phyloP scores from a whole-genome alignment of 2,329 filamentous ascomycete species.

The Fusarium xylarioides region DNA sequence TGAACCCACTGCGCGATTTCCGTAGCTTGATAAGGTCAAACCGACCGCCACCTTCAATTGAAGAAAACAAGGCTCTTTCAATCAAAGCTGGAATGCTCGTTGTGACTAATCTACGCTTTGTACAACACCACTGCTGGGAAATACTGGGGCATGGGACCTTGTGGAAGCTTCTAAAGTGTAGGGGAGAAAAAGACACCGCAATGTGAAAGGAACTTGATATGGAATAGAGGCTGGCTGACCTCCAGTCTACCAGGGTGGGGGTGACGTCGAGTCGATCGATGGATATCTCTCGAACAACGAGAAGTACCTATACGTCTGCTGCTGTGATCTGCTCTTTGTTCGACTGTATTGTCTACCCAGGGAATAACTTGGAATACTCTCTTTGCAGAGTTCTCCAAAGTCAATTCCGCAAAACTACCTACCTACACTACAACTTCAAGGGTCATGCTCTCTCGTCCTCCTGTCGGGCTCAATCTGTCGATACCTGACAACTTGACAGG shows the following conservation, averaged over 20 bases:
- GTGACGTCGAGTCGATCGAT: conserved; percentile 42
- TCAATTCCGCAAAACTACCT: neutral
- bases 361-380: neutral
- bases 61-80: no score
- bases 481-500: conserved; percentile 35
- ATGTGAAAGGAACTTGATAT: conserved; percentile 28
- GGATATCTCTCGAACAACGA: neutral
- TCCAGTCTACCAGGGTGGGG: conserved; percentile 11
- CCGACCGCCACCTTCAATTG: no score
- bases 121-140: conserved; percentile 21
- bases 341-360: neutral
- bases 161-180: conserved; percentile 46
- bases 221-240: conserved; percentile 21
- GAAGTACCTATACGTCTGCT: conserved; percentile 8
- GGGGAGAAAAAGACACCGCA: neutral
- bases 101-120: no score
- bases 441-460: conserved; percentile 1
- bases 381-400: neutral
- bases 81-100: no score
- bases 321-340: neutral
- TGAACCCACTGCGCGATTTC: no score
- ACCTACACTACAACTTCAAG: neutral
- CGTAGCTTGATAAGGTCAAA: no score
- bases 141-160: conserved; percentile 46
- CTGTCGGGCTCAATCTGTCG: conserved; percentile 33